Base-by-base conservation (phyloP, 305 asterid genomes). In the Nicotiana rustica region DNA sequence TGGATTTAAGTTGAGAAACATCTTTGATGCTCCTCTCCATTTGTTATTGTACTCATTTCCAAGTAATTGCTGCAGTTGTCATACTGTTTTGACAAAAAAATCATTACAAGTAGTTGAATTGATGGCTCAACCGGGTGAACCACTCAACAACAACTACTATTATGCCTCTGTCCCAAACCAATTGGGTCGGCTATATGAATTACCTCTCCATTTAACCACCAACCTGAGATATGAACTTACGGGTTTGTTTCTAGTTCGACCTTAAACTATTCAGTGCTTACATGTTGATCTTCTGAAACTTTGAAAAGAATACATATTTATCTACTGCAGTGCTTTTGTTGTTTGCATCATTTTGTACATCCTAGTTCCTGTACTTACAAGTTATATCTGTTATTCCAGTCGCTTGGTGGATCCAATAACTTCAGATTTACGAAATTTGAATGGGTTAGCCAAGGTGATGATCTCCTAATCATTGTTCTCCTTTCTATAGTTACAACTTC, bases 331-430 rank as follows among this genome's bases (percentile, higher is more conserved):
- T 52, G 59, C 12, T 75, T 75, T 73, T 73, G 64, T 49, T 73
- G 52, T 73, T 73, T 73, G 41, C 36, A 6, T 73, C 62, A 73
- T 73, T 69, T 49, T 73, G 64, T 73, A 75, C 61, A 49, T 75
- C 62, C 57, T 52, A 64, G 76, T 65, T 76, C 73, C 49, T 17
- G 18, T 82, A 59, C 57, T 73, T 60, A 57, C 41, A 33, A 65
- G 60, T 56, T 61, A 12, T 82, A n/a, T 38, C 38, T 38, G 33
- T 21, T 49, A 33, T 84, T 88, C 38, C 96, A 97, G 99, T 86
- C 99, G 99, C 83, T 87, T 95, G 92, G 89, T 91, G 88, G 99
- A 97, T 87, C 94, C 94, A 70, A 85, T 95, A 78, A 97, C 99
- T 76, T 90, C 95, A 81, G 98, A 97, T 89, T 88, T 97, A 89